These are phyloP conservation scores for Gypsophila paniculata DNA, from an alignment of 179 eudicot genomes.

Conservation along the genomic window DNA sequence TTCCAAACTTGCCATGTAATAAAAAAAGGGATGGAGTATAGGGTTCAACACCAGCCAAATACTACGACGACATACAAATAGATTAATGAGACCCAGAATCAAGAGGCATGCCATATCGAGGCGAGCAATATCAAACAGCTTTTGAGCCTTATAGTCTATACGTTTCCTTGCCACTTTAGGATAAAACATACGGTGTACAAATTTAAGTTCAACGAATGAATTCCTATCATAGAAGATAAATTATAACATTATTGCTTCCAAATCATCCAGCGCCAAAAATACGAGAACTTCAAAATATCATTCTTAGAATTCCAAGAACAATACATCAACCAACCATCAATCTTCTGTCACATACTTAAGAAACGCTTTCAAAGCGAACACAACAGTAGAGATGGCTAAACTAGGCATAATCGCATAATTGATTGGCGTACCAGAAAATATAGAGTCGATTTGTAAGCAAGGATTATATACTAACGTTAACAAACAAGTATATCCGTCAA, in stretches of 20 bases:
- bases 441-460: not conserved
- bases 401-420: not conserved
- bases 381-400: not conserved
- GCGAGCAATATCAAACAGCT: not conserved
- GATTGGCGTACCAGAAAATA: not conserved
- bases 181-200: not conserved
- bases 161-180: not conserved
- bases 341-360: not conserved
- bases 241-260: not conserved
- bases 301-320: not conserved
- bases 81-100: not conserved
- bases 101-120: not conserved
- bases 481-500: not conserved
- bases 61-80: not conserved
- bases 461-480: not conserved
- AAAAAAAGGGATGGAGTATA: not conserved
- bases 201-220: not conserved
- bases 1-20: too few relatives aligned
- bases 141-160: not conserved
- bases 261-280: not conserved
- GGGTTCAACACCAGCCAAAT: not conserved
- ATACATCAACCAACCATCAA: not conserved
- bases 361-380: not conserved
- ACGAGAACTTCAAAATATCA: not conserved
- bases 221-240: not conserved